Base-by-base conservation (phyloP, 1,284 basidiomycete genomes). In the Schizophyllum commune region DNA sequence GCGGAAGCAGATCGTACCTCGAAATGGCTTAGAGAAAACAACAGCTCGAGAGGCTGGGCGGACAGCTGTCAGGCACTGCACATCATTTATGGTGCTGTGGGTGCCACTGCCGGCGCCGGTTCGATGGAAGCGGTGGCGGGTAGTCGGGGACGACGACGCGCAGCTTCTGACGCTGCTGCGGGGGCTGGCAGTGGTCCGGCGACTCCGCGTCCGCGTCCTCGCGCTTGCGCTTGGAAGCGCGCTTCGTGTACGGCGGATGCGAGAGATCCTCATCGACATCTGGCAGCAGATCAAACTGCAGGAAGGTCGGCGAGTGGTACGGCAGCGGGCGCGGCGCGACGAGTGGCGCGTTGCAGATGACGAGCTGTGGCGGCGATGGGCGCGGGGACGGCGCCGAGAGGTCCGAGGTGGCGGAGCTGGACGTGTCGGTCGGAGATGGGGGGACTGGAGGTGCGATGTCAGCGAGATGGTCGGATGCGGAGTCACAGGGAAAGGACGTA, bases 231-330 rank as follows among this genome's bases (percentile, higher is more conserved):
- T 86, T 86, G 17, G 79, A 58, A 11, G 70, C 64, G 34, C 78
- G 77, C 57, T 75, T 75, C 5, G 79, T 83, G 73, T 88, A 87
- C 0, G 86, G 85, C 4, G 86, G 84, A 65, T 83, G 81, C 0
- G 86, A 88, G 56, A 88, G 79, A 68, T 88, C 84, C 68, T 86
- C 83, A 71, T 86, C 84, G n/a, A 82, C 75, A 70, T 86, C 85
- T 0, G 85, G 86, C 34, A 83, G 73, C 60, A 75, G 71, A 59
- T 86, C 83, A 66, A 84, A 86, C 63, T 85, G 82, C 61, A 88
- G 80, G 71, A 87, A 86, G 0, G 81, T 83, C 20, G 86, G 85
- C 5, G 84, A 85, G 62, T 85, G 84, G 71, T 84, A 87, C 1
- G 85, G 85, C 47, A 88, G 79, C 0, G 86, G 86, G 22, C 81